Percentiles rank a stretch among this genome's conserved stretches.
Conservation (phyloP, 805 yeast genomes). For the Kuraishia capsulata region DNA sequence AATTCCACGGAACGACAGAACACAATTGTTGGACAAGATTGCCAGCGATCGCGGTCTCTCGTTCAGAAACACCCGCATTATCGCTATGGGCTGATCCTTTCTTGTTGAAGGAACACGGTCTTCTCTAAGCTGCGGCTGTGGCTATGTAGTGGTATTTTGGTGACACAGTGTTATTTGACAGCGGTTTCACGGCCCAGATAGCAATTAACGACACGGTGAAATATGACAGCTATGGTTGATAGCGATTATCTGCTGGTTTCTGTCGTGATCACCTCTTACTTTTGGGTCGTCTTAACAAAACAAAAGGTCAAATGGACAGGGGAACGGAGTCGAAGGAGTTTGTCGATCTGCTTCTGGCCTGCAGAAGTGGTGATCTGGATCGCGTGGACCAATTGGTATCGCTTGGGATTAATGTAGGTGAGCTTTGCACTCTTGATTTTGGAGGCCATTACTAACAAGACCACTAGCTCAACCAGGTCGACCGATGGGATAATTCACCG, state of each 20-base stretch:
- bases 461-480: constrained; percentile 38
- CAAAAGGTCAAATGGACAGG: neutral
- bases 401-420: constrained; percentile 37
- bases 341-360: constrained; percentile 49
- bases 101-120: too few species aligned
- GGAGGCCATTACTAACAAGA: neutral
- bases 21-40: constrained; percentile 48
- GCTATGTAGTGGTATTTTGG: too few species aligned
- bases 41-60: constrained; percentile 63
- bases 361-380: constrained; percentile 61
- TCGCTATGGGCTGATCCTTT: too few species aligned
- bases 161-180: too few species aligned
- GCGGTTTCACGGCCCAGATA: too few species aligned
- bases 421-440: too few species aligned
- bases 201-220: too few species aligned
- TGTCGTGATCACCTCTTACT: too few species aligned
- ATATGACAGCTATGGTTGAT: too few species aligned
- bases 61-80: constrained; percentile 61
- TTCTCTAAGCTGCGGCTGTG: too few species aligned
- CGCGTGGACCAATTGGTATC: constrained; percentile 48
- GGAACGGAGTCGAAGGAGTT: constrained; percentile 20
- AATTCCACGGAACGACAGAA: constrained; percentile 48
- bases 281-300: too few species aligned
- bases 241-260: too few species aligned
- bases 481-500: constrained; percentile 71